Evolutionary conservation across 306 rosid genomes (phyloP).

Genomic region (Leucaena leucocephala): DNA sequence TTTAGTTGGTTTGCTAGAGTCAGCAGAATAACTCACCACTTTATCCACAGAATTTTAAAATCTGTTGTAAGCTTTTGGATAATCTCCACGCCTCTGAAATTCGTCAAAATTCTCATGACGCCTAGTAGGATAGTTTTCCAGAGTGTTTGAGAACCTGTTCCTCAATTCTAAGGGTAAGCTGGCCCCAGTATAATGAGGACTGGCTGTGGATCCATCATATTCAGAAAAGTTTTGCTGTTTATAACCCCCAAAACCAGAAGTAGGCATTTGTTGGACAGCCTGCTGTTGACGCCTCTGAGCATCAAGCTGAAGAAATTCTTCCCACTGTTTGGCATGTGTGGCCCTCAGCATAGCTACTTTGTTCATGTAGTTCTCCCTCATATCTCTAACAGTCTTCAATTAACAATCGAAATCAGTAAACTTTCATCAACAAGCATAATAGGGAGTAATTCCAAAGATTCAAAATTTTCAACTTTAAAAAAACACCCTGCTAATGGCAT

Average conservation of each 20-base stretch:
- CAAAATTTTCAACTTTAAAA: not conserved
- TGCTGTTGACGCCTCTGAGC: slow-evolving; percentile 79
- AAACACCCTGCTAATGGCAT: not conserved
- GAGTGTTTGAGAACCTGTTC: slow-evolving; percentile 66
- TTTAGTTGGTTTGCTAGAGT: slow-evolving; percentile 42
- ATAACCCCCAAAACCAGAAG: slow-evolving; percentile 69
- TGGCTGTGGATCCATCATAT: slow-evolving; percentile 61
- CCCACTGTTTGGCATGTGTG: slow-evolving; percentile 82
- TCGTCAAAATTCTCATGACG: slow-evolving; percentile 79
- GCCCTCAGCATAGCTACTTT: slow-evolving; percentile 71
- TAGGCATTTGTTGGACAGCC: slow-evolving; percentile 63
- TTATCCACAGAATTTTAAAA: slow-evolving; percentile 57
- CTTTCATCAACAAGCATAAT: not conserved
- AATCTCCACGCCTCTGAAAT: slow-evolving; percentile 79
- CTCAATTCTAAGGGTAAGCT: slow-evolving; percentile 70
- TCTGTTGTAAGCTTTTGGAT: slow-evolving; percentile 74
- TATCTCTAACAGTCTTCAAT: slow-evolving; percentile 77
- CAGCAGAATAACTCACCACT: slow-evolving; percentile 75
- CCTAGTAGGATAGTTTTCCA: slow-evolving; percentile 68
- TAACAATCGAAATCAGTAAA: slow-evolving; percentile 20
- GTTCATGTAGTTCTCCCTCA: slow-evolving; percentile 82
- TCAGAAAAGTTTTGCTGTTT: slow-evolving; percentile 71
- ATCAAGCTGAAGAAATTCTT: slow-evolving; percentile 81
- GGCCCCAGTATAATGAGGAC: slow-evolving; percentile 63
- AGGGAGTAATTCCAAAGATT: not conserved